These are phyloP conservation scores for Talaromyces nanjingensis DNA, from an alignment of 495 filamentous ascomycete species.

Conservation along the genomic window DNA sequence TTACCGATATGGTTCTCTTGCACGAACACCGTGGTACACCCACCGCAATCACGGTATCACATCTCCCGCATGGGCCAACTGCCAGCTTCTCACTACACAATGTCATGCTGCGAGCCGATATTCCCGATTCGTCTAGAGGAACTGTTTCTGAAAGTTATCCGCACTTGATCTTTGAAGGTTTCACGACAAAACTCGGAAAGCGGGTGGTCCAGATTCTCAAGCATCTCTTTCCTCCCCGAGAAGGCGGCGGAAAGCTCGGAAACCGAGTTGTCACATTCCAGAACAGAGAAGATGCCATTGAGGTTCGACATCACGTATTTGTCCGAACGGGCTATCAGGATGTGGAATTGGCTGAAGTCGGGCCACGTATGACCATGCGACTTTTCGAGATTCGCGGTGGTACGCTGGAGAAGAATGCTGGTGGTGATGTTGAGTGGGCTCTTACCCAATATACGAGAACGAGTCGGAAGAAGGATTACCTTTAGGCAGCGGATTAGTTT, in stretches of 20 bases:
- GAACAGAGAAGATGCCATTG: constrained; percentile 90
- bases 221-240: constrained; percentile 89
- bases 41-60: constrained; percentile 81
- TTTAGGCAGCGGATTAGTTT: constrained; percentile 39
- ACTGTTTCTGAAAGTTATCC: constrained; percentile 94
- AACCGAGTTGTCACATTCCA: constrained; percentile 89
- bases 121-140: constrained; percentile 77
- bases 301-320: constrained; percentile 77
- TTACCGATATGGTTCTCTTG: constrained; percentile 80
- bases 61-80: constrained; percentile 91
- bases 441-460: constrained; percentile 93
- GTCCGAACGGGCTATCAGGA: constrained; percentile 78
- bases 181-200: constrained; percentile 72
- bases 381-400: constrained; percentile 90
- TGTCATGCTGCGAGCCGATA: constrained; percentile 87
- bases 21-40: constrained; percentile 93
- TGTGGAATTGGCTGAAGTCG: constrained; percentile 91
- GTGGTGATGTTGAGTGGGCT: constrained; percentile 95
- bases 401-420: constrained; percentile 83
- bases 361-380: constrained; percentile 93
- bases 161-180: constrained; percentile 92
- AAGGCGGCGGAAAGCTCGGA: constrained; percentile 67
- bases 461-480: constrained; percentile 84
- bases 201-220: constrained; percentile 87
- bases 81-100: constrained; percentile 90